These are phyloP conservation scores for Chlorella variabilis DNA, from an alignment of 163 green algal genomes.

Conservation along the genomic window DNA sequence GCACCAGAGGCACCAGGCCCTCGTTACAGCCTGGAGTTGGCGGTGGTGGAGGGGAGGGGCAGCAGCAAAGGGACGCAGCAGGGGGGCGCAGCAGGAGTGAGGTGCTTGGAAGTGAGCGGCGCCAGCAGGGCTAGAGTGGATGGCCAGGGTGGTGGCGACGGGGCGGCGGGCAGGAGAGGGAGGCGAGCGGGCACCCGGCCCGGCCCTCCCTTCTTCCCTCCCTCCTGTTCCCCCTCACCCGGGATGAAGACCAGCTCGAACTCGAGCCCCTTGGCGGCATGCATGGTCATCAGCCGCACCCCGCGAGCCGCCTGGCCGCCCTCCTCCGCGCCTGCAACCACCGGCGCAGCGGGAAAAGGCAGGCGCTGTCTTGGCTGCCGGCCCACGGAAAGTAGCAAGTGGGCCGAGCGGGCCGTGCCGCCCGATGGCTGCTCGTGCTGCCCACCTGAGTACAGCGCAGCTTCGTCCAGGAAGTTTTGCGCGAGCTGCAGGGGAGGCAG, in stretches of 20 bases:
- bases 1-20: conserved; percentile 8
- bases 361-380: no score
- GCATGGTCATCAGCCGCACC: conserved; percentile 64
- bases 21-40: conserved; percentile 29
- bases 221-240: neutral
- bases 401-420: no score
- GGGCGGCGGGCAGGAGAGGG: neutral
- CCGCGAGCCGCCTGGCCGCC: conserved; percentile 12
- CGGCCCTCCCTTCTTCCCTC: no score
- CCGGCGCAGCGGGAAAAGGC: neutral
- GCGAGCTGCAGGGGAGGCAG: neutral
- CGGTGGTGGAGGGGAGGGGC: neutral
- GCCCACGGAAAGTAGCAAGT: no score
- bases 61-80: neutral
- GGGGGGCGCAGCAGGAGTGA: neutral
- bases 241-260: conserved; percentile 40
- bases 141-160: neutral
- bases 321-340: conserved; percentile 39
- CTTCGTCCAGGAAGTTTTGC: conserved; percentile 53
- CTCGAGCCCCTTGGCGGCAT: conserved; percentile 69
- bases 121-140: no score
- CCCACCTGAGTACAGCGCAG: conserved; percentile 46
- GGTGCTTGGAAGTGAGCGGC: no score
- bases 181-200: no score
- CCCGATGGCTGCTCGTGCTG: no score